A percentile compares a stretch with the other conserved stretches of the same genome.
These are phyloP conservation scores for Trichosanthes truncata DNA, from an alignment of 306 rosid genomes.

Conservation along the genomic window DNA sequence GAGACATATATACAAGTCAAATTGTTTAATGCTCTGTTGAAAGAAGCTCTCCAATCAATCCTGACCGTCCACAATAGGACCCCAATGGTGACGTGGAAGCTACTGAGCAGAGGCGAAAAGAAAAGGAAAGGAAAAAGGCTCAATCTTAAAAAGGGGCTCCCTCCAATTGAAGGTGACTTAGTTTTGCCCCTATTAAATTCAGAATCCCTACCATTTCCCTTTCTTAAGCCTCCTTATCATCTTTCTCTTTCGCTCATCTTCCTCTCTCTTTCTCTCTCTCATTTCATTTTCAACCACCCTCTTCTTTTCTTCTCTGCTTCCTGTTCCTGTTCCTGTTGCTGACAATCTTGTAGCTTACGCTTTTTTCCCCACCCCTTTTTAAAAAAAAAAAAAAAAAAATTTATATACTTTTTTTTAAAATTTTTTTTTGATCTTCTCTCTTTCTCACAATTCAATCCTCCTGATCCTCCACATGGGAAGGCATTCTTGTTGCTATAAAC, in stretches of 20 bases:
- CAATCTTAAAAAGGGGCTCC: neutral
- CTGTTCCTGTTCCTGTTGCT: slow-evolving; percentile 8
- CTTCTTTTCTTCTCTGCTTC: neutral
- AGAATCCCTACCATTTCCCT: slow-evolving; percentile 8
- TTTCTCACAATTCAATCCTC: neutral
- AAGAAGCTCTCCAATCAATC: neutral
- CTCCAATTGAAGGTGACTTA: neutral
- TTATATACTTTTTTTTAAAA: no score
- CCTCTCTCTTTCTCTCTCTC: neutral
- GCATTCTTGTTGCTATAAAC: slow-evolving; percentile 37
- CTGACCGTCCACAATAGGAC: neutral
- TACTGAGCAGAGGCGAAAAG: neutral
- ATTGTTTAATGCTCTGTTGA: neutral
- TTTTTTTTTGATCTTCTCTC: neutral
- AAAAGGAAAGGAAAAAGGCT: neutral
- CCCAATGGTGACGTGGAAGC: neutral
- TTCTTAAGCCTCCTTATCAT: slow-evolving; percentile 1
- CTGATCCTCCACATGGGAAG: slow-evolving; percentile 14
- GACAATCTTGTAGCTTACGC: slow-evolving; percentile 4
- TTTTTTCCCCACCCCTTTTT: neutral
- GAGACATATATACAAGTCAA: slow-evolving; percentile 5
- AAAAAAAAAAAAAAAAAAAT: neutral
- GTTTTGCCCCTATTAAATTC: neutral
- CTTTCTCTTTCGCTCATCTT: neutral
- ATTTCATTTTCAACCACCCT: neutral